Evolutionary conservation across 2,329 filamentous ascomycete genomes (phyloP), one percentile per base, ranked within the genome.

Genomic region (Calonectria pseudoreteaudii): DNA sequence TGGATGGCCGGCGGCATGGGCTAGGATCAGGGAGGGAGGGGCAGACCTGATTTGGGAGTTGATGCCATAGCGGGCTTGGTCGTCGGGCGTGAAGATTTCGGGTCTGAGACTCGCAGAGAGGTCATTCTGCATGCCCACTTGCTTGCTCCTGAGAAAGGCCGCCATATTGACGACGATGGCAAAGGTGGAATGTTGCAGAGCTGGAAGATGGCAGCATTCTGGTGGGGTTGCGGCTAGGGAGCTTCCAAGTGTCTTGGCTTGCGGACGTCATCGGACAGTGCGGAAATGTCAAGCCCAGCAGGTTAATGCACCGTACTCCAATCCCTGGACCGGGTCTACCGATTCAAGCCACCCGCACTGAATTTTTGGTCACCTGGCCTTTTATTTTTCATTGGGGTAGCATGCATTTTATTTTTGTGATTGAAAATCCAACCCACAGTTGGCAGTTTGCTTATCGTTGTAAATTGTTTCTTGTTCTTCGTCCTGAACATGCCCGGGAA

Each of bases 111-210:
- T 94, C 23, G 93, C 92, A 67, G 96, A 98, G 78, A 99, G 90
- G 86, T 98, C 97, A 85, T 93, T 94, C 83, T 95, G 94, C 80
- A 99, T 94, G 81, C 97, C 97, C 71, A 95, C 92, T 89, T 98
- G 97, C 89, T 98, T 98, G 80, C 94, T 94, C 83, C 97, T 91
- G 76, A 99, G 87, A 83, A 98, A 96, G 80, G 94, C 92, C 70
- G 96, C 92, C 96, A 98, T 98, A 64, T 72, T 82, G 77, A 66
- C 68, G 75, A 74, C 68, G 72, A 70, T 58, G 69, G 71, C 70
- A 64, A 68, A 71, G 72, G 49, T 73, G 73, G 70, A 64, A 67
- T 64, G 69, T 68, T 69, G 38, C 52, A 49, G 56, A 75, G 74
- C 72, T 71, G 23, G 49, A 64, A 71, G 77, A 73, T 76, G 73